Evolutionary conservation across 179 eudicot species (phyloP).

Genomic region (Silene noctiflora): DNA sequence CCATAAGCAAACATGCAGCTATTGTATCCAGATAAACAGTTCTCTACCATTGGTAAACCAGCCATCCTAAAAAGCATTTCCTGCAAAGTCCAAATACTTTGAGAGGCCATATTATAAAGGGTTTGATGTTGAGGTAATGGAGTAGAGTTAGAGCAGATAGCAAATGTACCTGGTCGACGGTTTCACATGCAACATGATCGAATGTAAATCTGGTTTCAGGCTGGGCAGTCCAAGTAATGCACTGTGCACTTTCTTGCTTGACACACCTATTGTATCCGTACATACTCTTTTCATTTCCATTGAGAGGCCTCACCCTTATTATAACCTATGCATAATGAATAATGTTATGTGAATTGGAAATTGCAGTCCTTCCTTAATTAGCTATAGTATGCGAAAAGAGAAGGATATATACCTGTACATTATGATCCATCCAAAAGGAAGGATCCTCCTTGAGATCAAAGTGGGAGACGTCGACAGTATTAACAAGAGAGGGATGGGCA

Average conservation of each 20-base stretch:
- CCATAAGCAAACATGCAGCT: constrained; percentile 99
- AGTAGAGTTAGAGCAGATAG: not conserved
- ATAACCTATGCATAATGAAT: constrained; percentile 57
- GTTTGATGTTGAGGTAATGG: not conserved
- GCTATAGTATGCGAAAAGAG: not conserved
- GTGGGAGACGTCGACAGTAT: constrained; percentile 73
- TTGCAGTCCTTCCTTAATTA: too few relatives aligned
- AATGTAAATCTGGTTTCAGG: constrained; percentile 93
- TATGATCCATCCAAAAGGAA: constrained; percentile 98
- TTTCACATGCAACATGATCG: constrained; percentile 97
- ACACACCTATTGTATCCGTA: constrained; percentile 75
- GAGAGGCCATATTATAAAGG: not conserved
- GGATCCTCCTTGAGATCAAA: constrained; percentile 94
- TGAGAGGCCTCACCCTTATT: constrained; percentile 84
- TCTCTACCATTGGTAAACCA: constrained; percentile 96
- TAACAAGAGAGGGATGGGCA: constrained; percentile 32
- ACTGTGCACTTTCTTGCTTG: constrained; percentile 85
- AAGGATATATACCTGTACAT: constrained; percentile 57
- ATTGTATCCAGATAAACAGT: constrained; percentile 94
- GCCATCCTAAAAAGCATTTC: constrained; percentile 95
- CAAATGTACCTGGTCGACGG: constrained; percentile 71
- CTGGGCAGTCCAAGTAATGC: constrained; percentile 82
- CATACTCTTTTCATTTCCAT: constrained; percentile 51
- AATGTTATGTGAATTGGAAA: not conserved
- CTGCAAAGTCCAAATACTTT: constrained; percentile 41